These are phyloP conservation scores for Pharus latifolius DNA, from an alignment of 176 grass and related monocot genomes.

Conservation along the genomic window DNA sequence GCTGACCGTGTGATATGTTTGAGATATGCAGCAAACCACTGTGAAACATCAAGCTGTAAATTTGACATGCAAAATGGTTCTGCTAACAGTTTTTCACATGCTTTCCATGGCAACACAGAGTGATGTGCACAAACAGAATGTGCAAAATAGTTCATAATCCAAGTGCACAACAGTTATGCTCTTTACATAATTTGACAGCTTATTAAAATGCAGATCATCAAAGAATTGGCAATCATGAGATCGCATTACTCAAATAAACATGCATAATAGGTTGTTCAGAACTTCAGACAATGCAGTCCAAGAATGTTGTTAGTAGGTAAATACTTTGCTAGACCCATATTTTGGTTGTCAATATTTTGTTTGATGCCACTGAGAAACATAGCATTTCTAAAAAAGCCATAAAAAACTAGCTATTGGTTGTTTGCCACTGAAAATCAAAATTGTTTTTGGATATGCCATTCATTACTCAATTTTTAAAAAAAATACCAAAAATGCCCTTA, in stretches of 20 bases:
- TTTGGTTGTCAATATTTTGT: too few relatives aligned
- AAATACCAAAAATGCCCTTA: too few relatives aligned
- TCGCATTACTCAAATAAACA: not conserved
- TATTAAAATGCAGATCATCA: not conserved
- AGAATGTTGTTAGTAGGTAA: not conserved
- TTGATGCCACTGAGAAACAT: too few relatives aligned
- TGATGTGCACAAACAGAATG: not conserved
- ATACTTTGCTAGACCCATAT: not conserved
- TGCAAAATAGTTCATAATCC: not conserved
- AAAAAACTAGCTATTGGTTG: too few relatives aligned
- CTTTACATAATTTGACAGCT: too few relatives aligned
- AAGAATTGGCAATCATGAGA: not conserved
- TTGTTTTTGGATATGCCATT: too few relatives aligned
- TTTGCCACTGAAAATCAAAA: too few relatives aligned
- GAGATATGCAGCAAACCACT: slow-evolving; percentile 73
- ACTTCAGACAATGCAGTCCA: not conserved
- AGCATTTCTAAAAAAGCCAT: too few relatives aligned
- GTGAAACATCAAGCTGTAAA: slow-evolving; percentile 17
- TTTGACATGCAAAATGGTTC: not conserved
- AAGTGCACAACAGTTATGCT: too few relatives aligned
- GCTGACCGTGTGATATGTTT: slow-evolving; percentile 44
- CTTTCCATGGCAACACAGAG: not conserved
- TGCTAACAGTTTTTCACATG: not conserved
- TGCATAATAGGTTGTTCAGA: not conserved
- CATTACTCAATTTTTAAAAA: too few relatives aligned